Conservation (phyloP, 2,329 filamentous ascomycete genomes). For the Chrysoporthe cubensis region DNA sequence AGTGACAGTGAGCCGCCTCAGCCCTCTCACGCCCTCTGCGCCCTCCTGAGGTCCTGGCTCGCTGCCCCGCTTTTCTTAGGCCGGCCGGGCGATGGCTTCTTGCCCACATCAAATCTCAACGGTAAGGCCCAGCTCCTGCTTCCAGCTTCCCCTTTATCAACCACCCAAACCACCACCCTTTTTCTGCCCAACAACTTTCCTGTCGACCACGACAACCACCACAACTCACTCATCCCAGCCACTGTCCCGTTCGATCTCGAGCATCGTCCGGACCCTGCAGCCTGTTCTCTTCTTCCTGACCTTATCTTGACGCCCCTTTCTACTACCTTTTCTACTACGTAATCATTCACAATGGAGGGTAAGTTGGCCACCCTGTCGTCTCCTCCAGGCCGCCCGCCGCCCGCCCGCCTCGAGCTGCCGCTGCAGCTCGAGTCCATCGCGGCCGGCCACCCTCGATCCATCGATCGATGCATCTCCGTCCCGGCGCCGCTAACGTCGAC, state of each 20-base stretch:
- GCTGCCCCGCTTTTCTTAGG: conserved; percentile 25
- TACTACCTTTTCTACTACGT: conserved; percentile 37
- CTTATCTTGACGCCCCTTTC: conserved; percentile 37
- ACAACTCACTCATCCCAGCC: conserved; percentile 21
- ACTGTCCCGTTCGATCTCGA: conserved; percentile 26
- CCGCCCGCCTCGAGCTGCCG: conserved; percentile 27
- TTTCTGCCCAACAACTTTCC: conserved; percentile 25
- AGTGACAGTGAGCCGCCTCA: conserved; percentile 22
- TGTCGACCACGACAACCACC: conserved; percentile 26
- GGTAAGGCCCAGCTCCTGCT: conserved; percentile 27
- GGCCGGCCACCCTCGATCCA: neutral
- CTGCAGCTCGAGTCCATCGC: conserved; percentile 21
- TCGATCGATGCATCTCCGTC: conserved; percentile 11
- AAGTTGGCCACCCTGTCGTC: conserved; percentile 42
- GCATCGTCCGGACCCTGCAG: conserved; percentile 29
- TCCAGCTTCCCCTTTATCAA: conserved; percentile 30
- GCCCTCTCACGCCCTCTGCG: conserved; percentile 8
- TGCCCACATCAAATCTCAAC: conserved; percentile 30
- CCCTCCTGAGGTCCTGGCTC: conserved; percentile 6
- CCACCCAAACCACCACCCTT: conserved; percentile 27
- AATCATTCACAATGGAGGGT: conserved; percentile 62
- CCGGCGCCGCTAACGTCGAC: conserved; percentile 47
- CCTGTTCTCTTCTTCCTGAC: conserved; percentile 35
- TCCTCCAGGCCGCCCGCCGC: conserved; percentile 27
- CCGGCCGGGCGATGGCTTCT: conserved; percentile 30